A percentile compares a stretch with the other conserved stretches of the same genome.
These are phyloP conservation scores for Lactarius hengduanensis DNA, from an alignment of 768 basidiomycete genomes.

Conservation along the genomic window DNA sequence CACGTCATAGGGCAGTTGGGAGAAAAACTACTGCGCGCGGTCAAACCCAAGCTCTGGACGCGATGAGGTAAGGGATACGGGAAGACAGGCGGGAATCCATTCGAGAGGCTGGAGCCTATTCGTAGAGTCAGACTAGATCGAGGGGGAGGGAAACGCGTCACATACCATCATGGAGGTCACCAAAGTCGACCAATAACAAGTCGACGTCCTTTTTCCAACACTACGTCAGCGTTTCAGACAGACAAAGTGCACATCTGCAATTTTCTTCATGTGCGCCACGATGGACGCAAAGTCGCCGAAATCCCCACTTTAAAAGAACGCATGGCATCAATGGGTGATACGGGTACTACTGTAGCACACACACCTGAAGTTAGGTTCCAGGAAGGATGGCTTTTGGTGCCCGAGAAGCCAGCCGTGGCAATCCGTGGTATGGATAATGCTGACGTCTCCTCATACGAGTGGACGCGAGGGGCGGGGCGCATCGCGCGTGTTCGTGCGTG, in stretches of 20 bases:
- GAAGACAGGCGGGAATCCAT: constrained; percentile 57
- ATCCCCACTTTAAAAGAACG: constrained; percentile 43
- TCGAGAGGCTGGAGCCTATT: constrained; percentile 70
- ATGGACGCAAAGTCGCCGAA: constrained; percentile 89
- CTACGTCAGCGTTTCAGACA: not conserved
- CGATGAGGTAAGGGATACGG: not conserved
- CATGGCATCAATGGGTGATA: no score
- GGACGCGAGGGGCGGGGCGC: constrained; percentile 54
- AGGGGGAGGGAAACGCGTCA: not conserved
- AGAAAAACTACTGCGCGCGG: constrained; percentile 56
- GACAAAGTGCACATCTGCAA: constrained; percentile 30
- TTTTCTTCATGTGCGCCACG: constrained; percentile 73
- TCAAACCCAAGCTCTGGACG: constrained; percentile 8
- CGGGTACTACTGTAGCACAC: constrained; percentile 21
- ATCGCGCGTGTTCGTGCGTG: constrained; percentile 37
- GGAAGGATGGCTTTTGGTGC: constrained; percentile 70
- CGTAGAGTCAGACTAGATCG: constrained; percentile 19
- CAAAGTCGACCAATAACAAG: constrained; percentile 77
- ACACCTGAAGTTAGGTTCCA: constrained; percentile 65
- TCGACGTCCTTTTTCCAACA: constrained; percentile 67
- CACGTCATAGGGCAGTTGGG: constrained; percentile 74
- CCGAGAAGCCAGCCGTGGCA: no score
- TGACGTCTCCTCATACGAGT: constrained; percentile 86
- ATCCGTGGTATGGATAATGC: constrained; percentile 81
- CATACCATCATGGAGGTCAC: constrained; percentile 70